These are phyloP conservation scores for Letharia lupina DNA, from an alignment of 495 filamentous ascomycete genomes.

Conservation along the genomic window DNA sequence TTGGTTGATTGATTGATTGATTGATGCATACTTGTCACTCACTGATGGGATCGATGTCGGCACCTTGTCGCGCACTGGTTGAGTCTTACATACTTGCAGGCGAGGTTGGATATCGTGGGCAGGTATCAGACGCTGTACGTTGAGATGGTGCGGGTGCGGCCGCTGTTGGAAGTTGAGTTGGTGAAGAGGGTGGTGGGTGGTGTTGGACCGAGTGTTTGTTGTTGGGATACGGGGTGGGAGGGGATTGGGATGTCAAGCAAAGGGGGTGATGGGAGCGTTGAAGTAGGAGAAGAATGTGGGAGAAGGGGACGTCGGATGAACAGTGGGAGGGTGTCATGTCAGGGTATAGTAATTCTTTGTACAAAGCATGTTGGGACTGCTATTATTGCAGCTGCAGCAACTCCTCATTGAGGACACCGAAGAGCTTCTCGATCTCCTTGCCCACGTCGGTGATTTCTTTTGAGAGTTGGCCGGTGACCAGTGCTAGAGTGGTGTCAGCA, in stretches of 20 bases:
- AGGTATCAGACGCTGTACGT: too few relatives aligned
- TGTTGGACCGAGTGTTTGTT: neutral
- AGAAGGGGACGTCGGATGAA: neutral
- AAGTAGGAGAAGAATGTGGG: neutral
- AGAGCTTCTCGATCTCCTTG: conserved; percentile 46
- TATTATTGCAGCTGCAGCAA: conserved; percentile 54
- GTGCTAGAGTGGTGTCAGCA: conserved; percentile 7
- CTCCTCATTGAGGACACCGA: conserved; percentile 71
- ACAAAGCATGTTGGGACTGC: neutral
- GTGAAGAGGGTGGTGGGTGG: neutral
- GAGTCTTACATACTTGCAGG: too few relatives aligned
- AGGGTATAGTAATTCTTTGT: neutral
- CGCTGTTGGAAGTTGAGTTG: too few relatives aligned
- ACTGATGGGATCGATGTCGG: too few relatives aligned
- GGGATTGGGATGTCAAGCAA: neutral
- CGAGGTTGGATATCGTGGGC: too few relatives aligned
- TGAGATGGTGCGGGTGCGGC: too few relatives aligned
- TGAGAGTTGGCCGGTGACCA: conserved; percentile 47
- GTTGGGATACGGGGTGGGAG: neutral
- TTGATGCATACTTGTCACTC: too few relatives aligned
- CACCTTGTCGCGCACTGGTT: too few relatives aligned
- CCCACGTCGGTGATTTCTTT: conserved; percentile 43
- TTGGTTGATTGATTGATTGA: too few relatives aligned
- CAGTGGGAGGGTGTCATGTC: neutral
- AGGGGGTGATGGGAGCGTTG: neutral